Evolutionary conservation across 345 rosid genomes (phyloP), one percentile per base, ranked within the genome.

Genomic region (Geranium brycei): DNA sequence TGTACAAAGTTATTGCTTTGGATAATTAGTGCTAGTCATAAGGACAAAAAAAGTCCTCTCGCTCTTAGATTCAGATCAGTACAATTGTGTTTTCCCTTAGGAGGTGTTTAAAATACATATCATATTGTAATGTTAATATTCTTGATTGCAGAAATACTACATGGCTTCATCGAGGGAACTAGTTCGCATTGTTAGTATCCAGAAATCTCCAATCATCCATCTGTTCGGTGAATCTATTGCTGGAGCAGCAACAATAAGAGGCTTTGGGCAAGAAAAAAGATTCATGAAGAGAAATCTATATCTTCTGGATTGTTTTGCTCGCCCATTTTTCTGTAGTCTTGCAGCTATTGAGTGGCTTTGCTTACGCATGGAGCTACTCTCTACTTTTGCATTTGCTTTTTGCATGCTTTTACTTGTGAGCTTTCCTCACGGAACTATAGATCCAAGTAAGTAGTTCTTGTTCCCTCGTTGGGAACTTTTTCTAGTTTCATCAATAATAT

Each of bases 271-370:
- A 72, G 97, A 95, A 69, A 88, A 87, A 70, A 82, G 99, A 78
- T 95, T 95, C 76, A 77, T 95, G 86, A 95, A 91, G 82, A 91
- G 97, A 74, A 95, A 95, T 74, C 87, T 95, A 41, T 88, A 85
- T 79, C 99, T 95, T 74, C 99, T 95, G 6, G 99, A 95, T 81
- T 95, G 99, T 73, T 95, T 88, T 73, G 83, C 90, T 61, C 97
- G 99, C 38, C 99, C 99, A 56, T 95, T 95, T 86, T 95, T 95
- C 77, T 85, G 88, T 79, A 91, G 99, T 66, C 80, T 95, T 59
- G 97, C 95, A 69, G 99, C 97, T 35, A 95, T 95, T 51, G 99
- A 95, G 71, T 95, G 99, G 99, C 96, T 95, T 64, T 90, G 99
- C 81, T 80, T 95, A 35, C 95, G 99, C 51, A 95, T 95, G 99